Evolutionary conservation across 208 protist genomes (phyloP).

Genomic region (Trypanosoma boissoni): DNA sequence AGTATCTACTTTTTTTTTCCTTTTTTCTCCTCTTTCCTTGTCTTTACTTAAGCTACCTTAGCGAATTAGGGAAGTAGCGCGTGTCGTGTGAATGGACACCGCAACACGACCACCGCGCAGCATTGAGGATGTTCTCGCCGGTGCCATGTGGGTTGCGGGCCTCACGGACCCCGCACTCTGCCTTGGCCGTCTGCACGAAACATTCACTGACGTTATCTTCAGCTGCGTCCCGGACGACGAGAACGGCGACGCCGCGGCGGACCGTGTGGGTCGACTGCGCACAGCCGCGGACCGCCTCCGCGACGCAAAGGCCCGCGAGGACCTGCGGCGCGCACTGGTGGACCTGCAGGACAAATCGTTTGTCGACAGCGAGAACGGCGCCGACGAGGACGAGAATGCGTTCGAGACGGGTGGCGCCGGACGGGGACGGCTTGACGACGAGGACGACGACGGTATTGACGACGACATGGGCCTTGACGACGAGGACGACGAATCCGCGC

Average conservation of each 20-base stretch:
- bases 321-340: conserved; percentile 43
- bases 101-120: conserved; percentile 1
- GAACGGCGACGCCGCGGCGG: conserved; percentile 6
- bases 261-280: conserved; percentile 24
- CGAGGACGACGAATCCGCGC: conserved; percentile 34
- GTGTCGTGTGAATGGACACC: neutral
- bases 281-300: conserved; percentile 60
- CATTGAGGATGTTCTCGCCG: conserved; percentile 61
- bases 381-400: no score
- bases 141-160: conserved; percentile 52
- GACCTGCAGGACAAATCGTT: conserved; percentile 43
- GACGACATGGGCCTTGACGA: conserved; percentile 30
- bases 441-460: conserved; percentile 22
- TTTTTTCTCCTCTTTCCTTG: neutral
- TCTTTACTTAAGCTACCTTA: neutral
- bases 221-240: conserved; percentile 28
- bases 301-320: conserved; percentile 37
- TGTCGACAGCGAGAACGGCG: conserved; percentile 22
- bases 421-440: neutral
- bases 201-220: conserved; percentile 74
- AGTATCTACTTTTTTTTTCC: neutral
- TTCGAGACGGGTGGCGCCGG: neutral
- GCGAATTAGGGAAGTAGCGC: neutral
- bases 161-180: conserved; percentile 65
- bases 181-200: conserved; percentile 60